phyloP scores from a whole-genome alignment of 164 flowering plant species.

The Brasenia schreberi region DNA sequence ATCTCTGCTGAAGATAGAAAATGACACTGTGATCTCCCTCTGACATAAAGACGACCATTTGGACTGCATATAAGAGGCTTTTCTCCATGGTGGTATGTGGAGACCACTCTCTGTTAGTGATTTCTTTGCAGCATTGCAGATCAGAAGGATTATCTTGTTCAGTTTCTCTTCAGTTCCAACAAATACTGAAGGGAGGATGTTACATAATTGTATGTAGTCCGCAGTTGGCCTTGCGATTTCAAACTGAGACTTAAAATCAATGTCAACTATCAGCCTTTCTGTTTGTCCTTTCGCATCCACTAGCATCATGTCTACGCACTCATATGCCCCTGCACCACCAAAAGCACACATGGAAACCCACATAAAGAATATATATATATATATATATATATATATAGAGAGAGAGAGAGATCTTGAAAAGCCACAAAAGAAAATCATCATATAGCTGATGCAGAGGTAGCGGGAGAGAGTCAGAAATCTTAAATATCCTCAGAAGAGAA shows the following conservation, averaged over 20 bases:
- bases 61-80: conserved; percentile 32
- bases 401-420: no score
- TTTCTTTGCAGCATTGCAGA: conserved; percentile 37
- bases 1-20: conserved; percentile 2
- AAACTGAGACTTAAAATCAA: conserved; percentile 54
- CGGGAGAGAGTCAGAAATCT: no score
- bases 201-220: conserved; percentile 26
- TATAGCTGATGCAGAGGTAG: no score
- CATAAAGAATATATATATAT: no score
- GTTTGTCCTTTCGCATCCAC: conserved; percentile 6
- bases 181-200: conserved; percentile 31
- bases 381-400: no score
- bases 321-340: conserved; percentile 34
- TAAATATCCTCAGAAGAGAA: no score
- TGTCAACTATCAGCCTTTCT: conserved; percentile 41
- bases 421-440: no score
- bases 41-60: conserved; percentile 31
- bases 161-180: conserved; percentile 41
- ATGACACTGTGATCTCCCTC: conserved; percentile 3
- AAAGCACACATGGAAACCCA: not conserved
- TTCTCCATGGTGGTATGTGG: conserved; percentile 64
- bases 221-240: conserved; percentile 51
- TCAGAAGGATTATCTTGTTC: conserved; percentile 22
- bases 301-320: conserved; percentile 30
- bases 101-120: conserved; percentile 40